These are phyloP conservation scores for Ceriops tagal DNA, from an alignment of 345 rosid genomes.

Conservation along the genomic window DNA sequence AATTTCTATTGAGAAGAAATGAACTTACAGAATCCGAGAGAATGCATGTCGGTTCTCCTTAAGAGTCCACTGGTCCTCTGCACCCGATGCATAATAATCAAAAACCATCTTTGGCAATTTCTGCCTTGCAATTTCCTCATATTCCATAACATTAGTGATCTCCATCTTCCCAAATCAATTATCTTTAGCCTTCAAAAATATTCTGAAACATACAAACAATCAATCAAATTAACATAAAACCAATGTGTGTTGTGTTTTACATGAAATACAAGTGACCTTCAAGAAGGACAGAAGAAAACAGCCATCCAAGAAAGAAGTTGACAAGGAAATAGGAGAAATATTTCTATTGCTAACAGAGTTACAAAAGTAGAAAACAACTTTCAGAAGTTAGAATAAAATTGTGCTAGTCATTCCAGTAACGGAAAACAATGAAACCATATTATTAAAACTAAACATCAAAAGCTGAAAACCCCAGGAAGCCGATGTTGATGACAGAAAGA, in stretches of 20 bases:
- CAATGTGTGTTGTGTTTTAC: too few species aligned
- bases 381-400: neutral
- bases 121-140: constrained; percentile 76
- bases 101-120: constrained; percentile 90
- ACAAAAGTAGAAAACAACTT: neutral
- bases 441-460: neutral
- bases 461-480: constrained; percentile 2
- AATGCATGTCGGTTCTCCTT: constrained; percentile 78
- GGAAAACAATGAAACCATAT: neutral
- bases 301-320: neutral
- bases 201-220: neutral
- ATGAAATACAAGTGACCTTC: neutral
- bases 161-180: constrained; percentile 40
- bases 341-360: neutral
- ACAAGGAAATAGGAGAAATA: neutral
- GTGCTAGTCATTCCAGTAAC: neutral
- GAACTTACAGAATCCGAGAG: constrained; percentile 73
- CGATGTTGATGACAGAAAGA: neutral
- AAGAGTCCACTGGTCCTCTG: constrained; percentile 97
- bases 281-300: neutral
- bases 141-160: constrained; percentile 87
- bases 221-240: neutral
- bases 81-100: constrained; percentile 91
- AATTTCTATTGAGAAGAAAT: neutral
- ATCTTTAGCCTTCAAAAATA: neutral